A percentile compares a stretch with the other conserved stretches of the same genome.
phyloP scores from a whole-genome alignment of 202 grass and related monocot genomes.

The Cymbopogon flexuosus region DNA sequence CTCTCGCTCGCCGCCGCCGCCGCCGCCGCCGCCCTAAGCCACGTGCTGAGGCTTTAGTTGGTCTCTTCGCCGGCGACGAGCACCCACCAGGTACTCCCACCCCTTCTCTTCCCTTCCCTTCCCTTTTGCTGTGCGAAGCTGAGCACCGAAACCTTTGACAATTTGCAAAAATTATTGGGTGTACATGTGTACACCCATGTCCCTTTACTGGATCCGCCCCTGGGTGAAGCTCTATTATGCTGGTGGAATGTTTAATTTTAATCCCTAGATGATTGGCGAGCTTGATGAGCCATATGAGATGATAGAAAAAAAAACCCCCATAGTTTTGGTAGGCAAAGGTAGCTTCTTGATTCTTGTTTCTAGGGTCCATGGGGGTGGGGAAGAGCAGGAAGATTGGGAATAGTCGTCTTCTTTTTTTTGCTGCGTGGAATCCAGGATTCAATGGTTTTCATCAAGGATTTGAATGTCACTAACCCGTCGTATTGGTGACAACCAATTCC shows the following conservation, averaged over 20 bases:
- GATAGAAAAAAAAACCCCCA: background rate
- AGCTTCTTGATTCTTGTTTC: background rate
- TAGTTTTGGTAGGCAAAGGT: background rate
- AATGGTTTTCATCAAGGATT: background rate
- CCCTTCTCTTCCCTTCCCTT: background rate
- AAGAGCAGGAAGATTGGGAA: background rate
- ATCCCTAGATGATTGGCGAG: background rate
- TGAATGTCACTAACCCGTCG: background rate
- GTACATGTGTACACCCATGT: too few species aligned
- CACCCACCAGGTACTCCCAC: background rate
- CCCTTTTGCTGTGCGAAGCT: too few species aligned
- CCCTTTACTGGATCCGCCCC: too few species aligned
- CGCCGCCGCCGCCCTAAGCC: background rate
- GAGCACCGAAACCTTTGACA: background rate
- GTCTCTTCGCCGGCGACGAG: background rate
- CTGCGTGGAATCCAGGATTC: background rate
- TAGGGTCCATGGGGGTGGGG: background rate
- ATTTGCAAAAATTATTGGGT: too few species aligned
- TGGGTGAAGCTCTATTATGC: background rate
- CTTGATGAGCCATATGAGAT: background rate
- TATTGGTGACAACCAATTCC: background rate
- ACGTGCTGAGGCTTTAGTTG: background rate
- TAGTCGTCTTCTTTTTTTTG: background rate
- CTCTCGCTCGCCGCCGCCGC: background rate
- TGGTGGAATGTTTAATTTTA: background rate